Evolutionary conservation across 2,329 filamentous ascomycete species (phyloP), one percentile per base, ranked within the genome.

Genomic region (Biscogniauxia sp.): DNA sequence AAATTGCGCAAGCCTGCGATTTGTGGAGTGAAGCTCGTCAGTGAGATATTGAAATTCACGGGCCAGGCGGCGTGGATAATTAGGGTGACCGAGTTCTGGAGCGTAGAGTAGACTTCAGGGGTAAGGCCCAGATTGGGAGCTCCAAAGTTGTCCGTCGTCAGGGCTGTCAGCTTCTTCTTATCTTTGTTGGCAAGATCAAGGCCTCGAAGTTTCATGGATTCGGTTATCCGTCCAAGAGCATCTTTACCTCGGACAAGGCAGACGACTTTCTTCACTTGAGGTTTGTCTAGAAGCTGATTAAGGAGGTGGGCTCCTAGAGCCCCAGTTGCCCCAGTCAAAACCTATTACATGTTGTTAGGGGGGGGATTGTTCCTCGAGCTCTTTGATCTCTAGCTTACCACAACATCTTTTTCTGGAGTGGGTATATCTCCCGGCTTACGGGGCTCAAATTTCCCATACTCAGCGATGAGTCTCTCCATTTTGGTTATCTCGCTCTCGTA

Each of bases 41-140:
- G 73, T 0, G 75, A 73, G 58, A 82, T 73, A 64, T 80, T 80
- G 75, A 83, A 83, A 66, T 83, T 82, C 11, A 83, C 81, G 1
- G 79, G 75, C 80, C 80, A 82, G 1, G 80, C 79, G 41, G 74
- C 73, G 70, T 83, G 79, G 56, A 82, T 76, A 55, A 80, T 73
- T 20, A 72, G 65, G 0, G 79, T 81, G 7, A 79, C 66, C 4
- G 73, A 61, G 41, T 59, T 52, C 2, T 61, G 59, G 3, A 79
- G 64, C 9, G 65, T 56, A n/a, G 61, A 55, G 57, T 73, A 74
- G 45, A 66, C 66, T 1, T 70, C 65, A 4, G 60, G 53, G 3
- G 66, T 57, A 9, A 82, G 73, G 28, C 79, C 79, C 13, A 82
- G 73, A 49, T 73, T 68, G 13, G 72, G 60, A 9, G 71, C 68